Evolutionary conservation across 2,329 filamentous ascomycete genomes (phyloP), one percentile per base, ranked within the genome.

Genomic region (Alternaria rosae): DNA sequence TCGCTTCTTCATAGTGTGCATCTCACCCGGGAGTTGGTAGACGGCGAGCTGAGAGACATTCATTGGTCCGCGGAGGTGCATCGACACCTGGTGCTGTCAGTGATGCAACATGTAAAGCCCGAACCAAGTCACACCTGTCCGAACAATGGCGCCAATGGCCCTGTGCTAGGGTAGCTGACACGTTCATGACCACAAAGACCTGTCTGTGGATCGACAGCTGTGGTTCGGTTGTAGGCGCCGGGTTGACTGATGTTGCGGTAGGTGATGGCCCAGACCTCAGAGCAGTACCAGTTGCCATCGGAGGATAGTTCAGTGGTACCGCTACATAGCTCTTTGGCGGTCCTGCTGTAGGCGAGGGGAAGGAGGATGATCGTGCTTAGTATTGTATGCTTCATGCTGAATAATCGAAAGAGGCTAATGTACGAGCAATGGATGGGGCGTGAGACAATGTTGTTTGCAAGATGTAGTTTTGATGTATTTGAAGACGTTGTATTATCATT

Each of bases 21-120:
- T 61, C 30, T 73, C 65, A 17, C 52, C 56, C 6, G 73, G 71
- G 8, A 87, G 84, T 47, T 83, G 85, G 78, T 93, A 94, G 57
- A 89, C 88, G 11, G 90, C 91, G 57, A 93, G 83, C 68, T 91
- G 85, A 73, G 87, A 88, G 30, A 94, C 75, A 41, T 85, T 80
- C 69, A 92, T 77, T 1, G 91, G 91, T 4, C 91, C 92, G 68
- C 91, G 89, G 73, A 93, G 84, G 76, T 92, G 89, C 64, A 92
- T 78, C 1, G 90, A 92, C 28, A 93, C 82, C 90, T 92, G 62
- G 21, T n/a, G 11, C n/a, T 42, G 32, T 62, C 11, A 62, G 32
- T 43, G 21, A 35, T 32, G 11, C 4, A 25, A 23, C 30, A 13
- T 25, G n/a, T 12, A 15, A 20, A 42, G 12, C 26, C 20, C 5